These are phyloP conservation scores for Zygosaccharomyces siamensis DNA, from an alignment of 805 yeast genomes.

Conservation along the genomic window DNA sequence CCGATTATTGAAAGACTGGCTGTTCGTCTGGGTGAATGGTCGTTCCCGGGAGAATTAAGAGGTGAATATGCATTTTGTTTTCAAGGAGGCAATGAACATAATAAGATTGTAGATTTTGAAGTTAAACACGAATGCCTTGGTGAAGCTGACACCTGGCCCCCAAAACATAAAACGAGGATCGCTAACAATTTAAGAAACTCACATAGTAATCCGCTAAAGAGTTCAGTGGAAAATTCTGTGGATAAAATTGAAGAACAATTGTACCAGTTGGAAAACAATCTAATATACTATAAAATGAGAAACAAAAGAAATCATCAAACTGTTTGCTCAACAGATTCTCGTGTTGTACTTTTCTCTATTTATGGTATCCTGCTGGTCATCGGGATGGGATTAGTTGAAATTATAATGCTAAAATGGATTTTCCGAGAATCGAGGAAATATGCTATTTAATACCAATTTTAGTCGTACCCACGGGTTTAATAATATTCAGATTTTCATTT, in stretches of 20 bases:
- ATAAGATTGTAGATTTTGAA: slow-evolving; percentile 81
- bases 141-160: slow-evolving; percentile 51
- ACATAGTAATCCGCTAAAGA: slow-evolving; percentile 23
- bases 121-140: slow-evolving; percentile 38
- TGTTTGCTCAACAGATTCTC: slow-evolving; percentile 57
- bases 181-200: slow-evolving; percentile 17
- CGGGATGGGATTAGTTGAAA: slow-evolving; percentile 67
- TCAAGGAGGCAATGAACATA: slow-evolving; percentile 74
- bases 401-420: slow-evolving; percentile 61
- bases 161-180: slow-evolving; percentile 44
- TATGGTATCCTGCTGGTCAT: slow-evolving; percentile 60
- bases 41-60: slow-evolving; percentile 53
- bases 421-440: slow-evolving; percentile 70
- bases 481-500: background rate
- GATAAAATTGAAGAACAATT: slow-evolving; percentile 56
- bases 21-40: slow-evolving; percentile 76
- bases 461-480: background rate
- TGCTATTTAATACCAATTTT: slow-evolving; percentile 39
- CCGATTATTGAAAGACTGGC: slow-evolving; percentile 49
- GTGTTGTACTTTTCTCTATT: slow-evolving; percentile 62
- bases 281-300: slow-evolving; percentile 85
- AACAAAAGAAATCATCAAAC: slow-evolving; percentile 85
- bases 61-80: slow-evolving; percentile 92
- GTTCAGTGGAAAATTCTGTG: slow-evolving; percentile 39
- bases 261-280: slow-evolving; percentile 49